phyloP scores from a whole-genome alignment of 1,139 yeast species.

The Yamadazyma mexicana region DNA sequence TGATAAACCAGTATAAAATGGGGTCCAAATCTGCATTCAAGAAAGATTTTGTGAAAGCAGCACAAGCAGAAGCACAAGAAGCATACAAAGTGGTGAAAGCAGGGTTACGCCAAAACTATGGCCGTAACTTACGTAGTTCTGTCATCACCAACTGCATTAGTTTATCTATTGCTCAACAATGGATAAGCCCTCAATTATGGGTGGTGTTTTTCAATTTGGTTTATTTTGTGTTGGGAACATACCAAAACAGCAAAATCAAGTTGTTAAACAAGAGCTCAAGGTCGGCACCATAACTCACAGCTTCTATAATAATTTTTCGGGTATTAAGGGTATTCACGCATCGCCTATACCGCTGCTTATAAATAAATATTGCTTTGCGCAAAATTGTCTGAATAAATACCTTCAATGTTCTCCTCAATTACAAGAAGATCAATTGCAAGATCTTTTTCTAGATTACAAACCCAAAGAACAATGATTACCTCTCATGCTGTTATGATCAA shows the following conservation, averaged over 20 bases:
- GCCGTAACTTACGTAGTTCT: constrained; percentile 61
- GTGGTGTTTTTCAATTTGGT: constrained; percentile 78
- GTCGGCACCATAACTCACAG: no score
- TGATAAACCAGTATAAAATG: constrained; percentile 37
- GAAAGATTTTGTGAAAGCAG: neutral
- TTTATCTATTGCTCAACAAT: constrained; percentile 71
- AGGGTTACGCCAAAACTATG: constrained; percentile 52
- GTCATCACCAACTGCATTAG: constrained; percentile 65
- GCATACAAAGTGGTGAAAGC: constrained; percentile 5
- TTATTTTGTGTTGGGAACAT: constrained; percentile 73
- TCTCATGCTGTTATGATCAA: constrained; percentile 61
- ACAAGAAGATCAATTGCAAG: neutral
- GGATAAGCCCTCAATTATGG: constrained; percentile 75
- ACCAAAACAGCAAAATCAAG: constrained; percentile 71
- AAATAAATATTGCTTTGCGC: neutral
- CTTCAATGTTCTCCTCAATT: no score
- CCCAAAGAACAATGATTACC: constrained; percentile 42
- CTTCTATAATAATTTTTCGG: no score
- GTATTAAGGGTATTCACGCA: no score
- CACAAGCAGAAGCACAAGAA: neutral
- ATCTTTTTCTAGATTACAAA: neutral
- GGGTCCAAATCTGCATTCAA: neutral
- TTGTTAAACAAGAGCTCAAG: constrained; percentile 10
- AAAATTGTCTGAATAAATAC: neutral
- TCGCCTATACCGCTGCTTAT: no score